phyloP scores from a whole-genome alignment of 108 stramenopile species.

The Epipyxis sp. region DNA sequence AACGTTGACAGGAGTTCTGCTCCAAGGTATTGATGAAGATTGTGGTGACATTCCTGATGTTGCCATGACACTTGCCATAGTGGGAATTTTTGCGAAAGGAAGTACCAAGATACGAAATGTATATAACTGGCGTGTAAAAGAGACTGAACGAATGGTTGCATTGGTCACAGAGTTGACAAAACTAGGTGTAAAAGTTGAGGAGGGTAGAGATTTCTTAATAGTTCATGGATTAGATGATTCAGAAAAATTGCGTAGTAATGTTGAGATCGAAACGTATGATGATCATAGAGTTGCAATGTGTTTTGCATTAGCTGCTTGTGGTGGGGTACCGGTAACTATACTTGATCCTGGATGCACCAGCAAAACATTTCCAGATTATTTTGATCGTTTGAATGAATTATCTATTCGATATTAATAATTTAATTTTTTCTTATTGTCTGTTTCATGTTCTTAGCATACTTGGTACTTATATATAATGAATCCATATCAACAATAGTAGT shows the following conservation, averaged over 20 bases:
- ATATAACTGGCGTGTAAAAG: conserved; percentile 93
- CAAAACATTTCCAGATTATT: conserved; percentile 96
- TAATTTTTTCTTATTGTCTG: no score
- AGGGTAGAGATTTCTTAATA: conserved; percentile 85
- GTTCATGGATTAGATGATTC: conserved; percentile 73
- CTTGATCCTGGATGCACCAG: conserved; percentile 90
- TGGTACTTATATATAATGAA: no score
- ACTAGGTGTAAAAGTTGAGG: conserved; percentile 84
- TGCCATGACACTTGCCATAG: conserved; percentile 94
- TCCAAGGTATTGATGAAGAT: conserved; percentile 78
- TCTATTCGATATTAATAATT: neutral
- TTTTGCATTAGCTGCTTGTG: conserved; percentile 91
- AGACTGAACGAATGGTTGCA: conserved; percentile 96
- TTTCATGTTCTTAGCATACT: no score
- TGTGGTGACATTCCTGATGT: conserved; percentile 96
- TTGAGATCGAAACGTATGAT: conserved; percentile 93
- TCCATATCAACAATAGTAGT: no score
- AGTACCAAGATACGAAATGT: conserved; percentile 94
- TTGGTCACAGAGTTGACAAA: conserved; percentile 96
- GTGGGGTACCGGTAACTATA: conserved; percentile 83
- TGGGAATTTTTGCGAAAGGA: conserved; percentile 87
- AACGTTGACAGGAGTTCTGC: neutral
- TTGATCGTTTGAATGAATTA: conserved; percentile 40
- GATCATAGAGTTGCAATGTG: conserved; percentile 98
- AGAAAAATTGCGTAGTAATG: conserved; percentile 76